Evolutionary conservation across 148 eudicot species (phyloP).

Genomic region (Heliosperma pusillum): DNA sequence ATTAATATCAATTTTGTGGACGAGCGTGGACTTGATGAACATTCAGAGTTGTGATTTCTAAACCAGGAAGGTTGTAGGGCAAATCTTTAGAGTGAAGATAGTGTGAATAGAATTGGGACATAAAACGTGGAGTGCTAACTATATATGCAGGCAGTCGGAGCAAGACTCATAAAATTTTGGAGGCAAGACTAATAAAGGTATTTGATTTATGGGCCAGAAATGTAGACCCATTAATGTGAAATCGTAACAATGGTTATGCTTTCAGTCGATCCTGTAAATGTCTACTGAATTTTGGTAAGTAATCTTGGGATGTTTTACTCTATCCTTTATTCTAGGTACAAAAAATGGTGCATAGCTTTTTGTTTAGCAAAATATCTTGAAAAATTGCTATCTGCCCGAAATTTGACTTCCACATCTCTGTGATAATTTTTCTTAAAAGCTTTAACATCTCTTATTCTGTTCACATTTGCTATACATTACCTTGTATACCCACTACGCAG

Average conservation of each 20-base stretch:
- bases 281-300: constrained; percentile 23
- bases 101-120: background rate
- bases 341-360: background rate
- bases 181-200: background rate
- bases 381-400: too few species aligned
- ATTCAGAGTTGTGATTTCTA: background rate
- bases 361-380: too few species aligned
- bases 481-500: too few species aligned
- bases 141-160: background rate
- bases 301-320: constrained; percentile 7
- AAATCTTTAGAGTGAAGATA: background rate
- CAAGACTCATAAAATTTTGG: too few species aligned
- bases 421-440: too few species aligned
- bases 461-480: too few species aligned
- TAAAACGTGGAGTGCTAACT: too few species aligned
- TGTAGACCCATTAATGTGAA: background rate
- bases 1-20: background rate
- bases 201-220: background rate
- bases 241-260: background rate
- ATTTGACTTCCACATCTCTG: too few species aligned
- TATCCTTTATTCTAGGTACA: constrained; percentile 26
- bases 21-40: background rate
- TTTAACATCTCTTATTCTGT: too few species aligned
- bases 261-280: constrained; percentile 11
- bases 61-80: background rate